Conservation (phyloP, 1,284 basidiomycete genomes). For the Entoloma clypeatum region DNA sequence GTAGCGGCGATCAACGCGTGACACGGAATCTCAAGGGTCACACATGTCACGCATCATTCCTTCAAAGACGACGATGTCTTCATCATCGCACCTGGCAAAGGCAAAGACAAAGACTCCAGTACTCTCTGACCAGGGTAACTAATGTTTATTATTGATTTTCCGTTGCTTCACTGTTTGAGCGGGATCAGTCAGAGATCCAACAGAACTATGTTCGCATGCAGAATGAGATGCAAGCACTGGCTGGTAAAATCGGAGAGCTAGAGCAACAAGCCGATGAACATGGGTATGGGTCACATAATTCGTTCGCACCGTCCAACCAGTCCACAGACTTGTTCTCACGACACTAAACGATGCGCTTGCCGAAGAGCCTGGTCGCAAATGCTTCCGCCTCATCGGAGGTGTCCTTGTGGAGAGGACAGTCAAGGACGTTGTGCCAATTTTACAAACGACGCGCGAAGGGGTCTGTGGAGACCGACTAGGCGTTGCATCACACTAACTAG, state of each 20-base stretch:
- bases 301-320: slow-evolving; percentile 6
- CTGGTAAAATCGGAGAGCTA: slow-evolving; percentile 89
- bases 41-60: slow-evolving; percentile 26
- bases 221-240: slow-evolving; percentile 81
- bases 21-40: slow-evolving; percentile 38
- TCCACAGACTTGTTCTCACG: slow-evolving; percentile 77
- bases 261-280: slow-evolving; percentile 94
- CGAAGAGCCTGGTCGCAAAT: slow-evolving; percentile 86
- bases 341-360: slow-evolving; percentile 79
- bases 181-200: slow-evolving; percentile 70
- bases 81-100: slow-evolving; percentile 39
- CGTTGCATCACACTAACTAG: slow-evolving; percentile 16
- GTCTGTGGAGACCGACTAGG: slow-evolving; percentile 40
- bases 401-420: slow-evolving; percentile 96
- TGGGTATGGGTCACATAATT: slow-evolving; percentile 41
- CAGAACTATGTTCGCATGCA: slow-evolving; percentile 73
- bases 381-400: slow-evolving; percentile 95
- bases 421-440: slow-evolving; percentile 88
- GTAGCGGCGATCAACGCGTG: slow-evolving; percentile 33
- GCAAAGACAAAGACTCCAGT: slow-evolving; percentile 50
- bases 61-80: slow-evolving; percentile 51
- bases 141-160: slow-evolving; percentile 5
- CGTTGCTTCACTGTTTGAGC: slow-evolving; percentile 31
- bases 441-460: slow-evolving; percentile 83
- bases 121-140: slow-evolving; percentile 69